Conservation (phyloP, 805 yeast species). For the Wickerhamiella sergipiensis region DNA sequence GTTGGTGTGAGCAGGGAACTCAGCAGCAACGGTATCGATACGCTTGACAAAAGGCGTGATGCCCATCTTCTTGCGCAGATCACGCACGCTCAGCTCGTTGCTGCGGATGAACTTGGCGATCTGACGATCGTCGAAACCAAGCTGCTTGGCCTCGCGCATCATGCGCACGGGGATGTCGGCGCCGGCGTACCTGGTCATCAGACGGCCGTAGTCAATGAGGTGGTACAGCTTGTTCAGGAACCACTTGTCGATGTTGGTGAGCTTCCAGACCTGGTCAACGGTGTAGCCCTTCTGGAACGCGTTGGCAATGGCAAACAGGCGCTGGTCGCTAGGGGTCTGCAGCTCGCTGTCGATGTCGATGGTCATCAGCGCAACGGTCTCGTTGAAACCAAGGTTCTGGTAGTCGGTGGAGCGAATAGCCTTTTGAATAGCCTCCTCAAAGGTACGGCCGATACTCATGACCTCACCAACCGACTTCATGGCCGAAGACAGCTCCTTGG, state of each 20-base stretch:
- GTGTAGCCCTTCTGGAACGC: slow-evolving; percentile 81
- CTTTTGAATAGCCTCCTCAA: slow-evolving; percentile 95
- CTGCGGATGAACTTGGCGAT: slow-evolving; percentile 79
- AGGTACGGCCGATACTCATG: slow-evolving; percentile 93
- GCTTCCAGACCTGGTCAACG: slow-evolving; percentile 80
- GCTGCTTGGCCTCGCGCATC: slow-evolving; percentile 75
- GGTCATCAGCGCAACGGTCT: slow-evolving; percentile 58
- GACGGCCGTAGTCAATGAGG: slow-evolving; percentile 55
- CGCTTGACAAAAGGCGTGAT: slow-evolving; percentile 88
- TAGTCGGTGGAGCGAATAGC: slow-evolving; percentile 95
- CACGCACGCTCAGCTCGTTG: slow-evolving; percentile 84
- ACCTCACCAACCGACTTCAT: slow-evolving; percentile 99
- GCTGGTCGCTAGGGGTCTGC: slow-evolving; percentile 94
- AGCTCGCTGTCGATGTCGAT: slow-evolving; percentile 86
- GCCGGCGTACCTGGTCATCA: slow-evolving; percentile 19
- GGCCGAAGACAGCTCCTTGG: slow-evolving; percentile 73
- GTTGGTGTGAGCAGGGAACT: slow-evolving; percentile 93
- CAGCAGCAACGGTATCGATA: slow-evolving; percentile 98
- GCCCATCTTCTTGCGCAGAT: slow-evolving; percentile 75
- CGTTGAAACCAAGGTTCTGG: slow-evolving; percentile 82
- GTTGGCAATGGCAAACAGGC: slow-evolving; percentile 91
- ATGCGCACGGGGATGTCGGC: slow-evolving; percentile 46
- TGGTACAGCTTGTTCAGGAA: slow-evolving; percentile 75
- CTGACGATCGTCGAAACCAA: slow-evolving; percentile 95
- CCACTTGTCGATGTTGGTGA: slow-evolving; percentile 94